These are phyloP conservation scores for Cordyceps cateniannulata DNA, from an alignment of 2,329 filamentous ascomycete genomes.

Conservation along the genomic window DNA sequence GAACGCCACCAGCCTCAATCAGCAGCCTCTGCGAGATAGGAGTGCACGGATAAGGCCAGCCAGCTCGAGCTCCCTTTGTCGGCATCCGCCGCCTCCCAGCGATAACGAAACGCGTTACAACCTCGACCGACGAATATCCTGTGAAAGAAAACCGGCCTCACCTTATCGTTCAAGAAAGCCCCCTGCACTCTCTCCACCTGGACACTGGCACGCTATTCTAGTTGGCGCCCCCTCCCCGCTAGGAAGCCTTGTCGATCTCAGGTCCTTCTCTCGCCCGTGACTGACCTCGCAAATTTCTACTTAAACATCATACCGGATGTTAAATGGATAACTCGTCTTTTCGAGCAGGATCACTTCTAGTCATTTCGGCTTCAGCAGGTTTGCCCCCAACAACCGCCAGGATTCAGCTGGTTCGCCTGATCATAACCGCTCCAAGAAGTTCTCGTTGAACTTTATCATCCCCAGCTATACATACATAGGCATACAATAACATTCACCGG, in stretches of 20 bases:
- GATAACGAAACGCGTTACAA: not conserved
- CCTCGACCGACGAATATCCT: not conserved
- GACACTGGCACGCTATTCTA: not conserved
- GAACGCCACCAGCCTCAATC: not conserved
- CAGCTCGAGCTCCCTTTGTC: not conserved
- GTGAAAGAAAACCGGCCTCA: not conserved
- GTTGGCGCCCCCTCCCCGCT: not conserved
- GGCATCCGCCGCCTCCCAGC: not conserved
- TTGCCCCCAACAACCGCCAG: conserved; percentile 21
- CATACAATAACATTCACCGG: not conserved
- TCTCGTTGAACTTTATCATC: not conserved
- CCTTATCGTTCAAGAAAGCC: not conserved
- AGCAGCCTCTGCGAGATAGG: not conserved
- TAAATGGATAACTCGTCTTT: not conserved
- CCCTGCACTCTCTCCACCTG: not conserved
- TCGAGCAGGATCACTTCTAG: not conserved
- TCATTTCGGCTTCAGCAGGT: conserved; percentile 22
- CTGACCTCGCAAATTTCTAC: too few species aligned
- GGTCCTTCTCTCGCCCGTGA: too few species aligned
- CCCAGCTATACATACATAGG: not conserved
- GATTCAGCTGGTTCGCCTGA: conserved; percentile 19
- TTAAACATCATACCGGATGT: too few species aligned
- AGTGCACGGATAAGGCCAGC: not conserved
- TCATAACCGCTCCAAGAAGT: conserved; percentile 13
- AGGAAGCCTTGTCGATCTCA: not conserved